These are phyloP conservation scores for Spinellus fusiger DNA, from an alignment of 192 early-diverging fungal genomes.

Conservation along the genomic window DNA sequence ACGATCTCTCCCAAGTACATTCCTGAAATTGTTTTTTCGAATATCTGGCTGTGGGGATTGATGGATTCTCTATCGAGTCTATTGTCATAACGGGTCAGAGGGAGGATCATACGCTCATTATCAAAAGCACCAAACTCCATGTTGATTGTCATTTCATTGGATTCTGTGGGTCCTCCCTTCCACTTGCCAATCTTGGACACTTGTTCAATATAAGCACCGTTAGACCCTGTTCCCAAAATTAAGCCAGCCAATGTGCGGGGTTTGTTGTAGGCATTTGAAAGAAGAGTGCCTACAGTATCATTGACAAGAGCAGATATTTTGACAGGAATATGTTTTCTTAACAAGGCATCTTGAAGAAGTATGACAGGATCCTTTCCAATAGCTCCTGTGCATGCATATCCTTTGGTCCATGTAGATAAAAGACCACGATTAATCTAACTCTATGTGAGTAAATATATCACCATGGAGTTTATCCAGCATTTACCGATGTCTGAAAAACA, in stretches of 20 bases:
- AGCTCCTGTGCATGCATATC: constrained; percentile 71
- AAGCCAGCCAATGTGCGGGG: constrained; percentile 80
- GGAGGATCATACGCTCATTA: constrained; percentile 73
- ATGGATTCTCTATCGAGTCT: constrained; percentile 77
- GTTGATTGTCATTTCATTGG: constrained; percentile 87
- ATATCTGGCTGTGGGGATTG: constrained; percentile 81
- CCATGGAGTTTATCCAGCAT: neutral
- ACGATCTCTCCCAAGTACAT: constrained; percentile 92
- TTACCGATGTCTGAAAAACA: constrained; percentile 68
- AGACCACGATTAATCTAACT: constrained; percentile 55
- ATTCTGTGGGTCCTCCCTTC: constrained; percentile 36
- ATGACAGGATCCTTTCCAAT: constrained; percentile 81
- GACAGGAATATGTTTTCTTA: constrained; percentile 68
- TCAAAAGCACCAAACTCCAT: constrained; percentile 96
- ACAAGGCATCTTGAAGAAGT: constrained; percentile 75
- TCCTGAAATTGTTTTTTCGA: constrained; percentile 94
- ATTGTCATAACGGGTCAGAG: constrained; percentile 79
- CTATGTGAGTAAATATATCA: neutral
- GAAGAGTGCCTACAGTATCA: constrained; percentile 92
- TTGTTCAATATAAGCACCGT: constrained; percentile 91
- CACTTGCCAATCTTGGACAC: constrained; percentile 73
- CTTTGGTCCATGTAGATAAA: constrained; percentile 81
- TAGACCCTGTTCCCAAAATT: constrained; percentile 94
- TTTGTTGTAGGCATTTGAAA: constrained; percentile 80
- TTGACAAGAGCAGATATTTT: constrained; percentile 88